Conservation (phyloP, 306 rosid species). For the Castanopsis chinensis region DNA sequence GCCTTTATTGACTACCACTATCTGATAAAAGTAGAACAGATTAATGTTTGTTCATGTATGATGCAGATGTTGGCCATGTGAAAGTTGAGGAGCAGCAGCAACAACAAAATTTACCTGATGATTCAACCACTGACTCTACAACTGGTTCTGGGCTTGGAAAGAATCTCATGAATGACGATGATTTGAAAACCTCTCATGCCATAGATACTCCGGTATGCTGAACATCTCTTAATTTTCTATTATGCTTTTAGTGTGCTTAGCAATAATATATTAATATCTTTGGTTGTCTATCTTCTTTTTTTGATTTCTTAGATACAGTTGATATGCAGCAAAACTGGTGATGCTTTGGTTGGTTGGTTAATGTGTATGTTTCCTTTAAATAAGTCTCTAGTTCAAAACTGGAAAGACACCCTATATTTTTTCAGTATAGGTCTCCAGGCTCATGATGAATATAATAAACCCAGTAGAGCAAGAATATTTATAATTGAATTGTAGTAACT, state of each 20-base stretch:
- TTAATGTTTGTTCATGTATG: conserved; percentile 13
- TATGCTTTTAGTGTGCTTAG: neutral
- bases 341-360: neutral
- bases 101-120: conserved; percentile 65
- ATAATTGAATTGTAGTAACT: neutral
- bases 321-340: neutral
- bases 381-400: neutral
- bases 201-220: conserved; percentile 64
- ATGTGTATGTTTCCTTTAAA: neutral
- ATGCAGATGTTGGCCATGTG: conserved; percentile 61
- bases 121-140: conserved; percentile 53
- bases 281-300: neutral
- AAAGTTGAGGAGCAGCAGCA: conserved; percentile 79
- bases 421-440: neutral
- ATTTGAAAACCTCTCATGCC: conserved; percentile 63
- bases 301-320: neutral
- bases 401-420: neutral
- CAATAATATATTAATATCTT: neutral
- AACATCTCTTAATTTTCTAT: conserved; percentile 13
- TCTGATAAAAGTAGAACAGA: neutral
- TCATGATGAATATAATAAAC: neutral
- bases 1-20: neutral
- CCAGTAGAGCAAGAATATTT: neutral
- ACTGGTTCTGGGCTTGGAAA: conserved; percentile 62
- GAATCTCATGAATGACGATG: conserved; percentile 78